A percentile compares a stretch with the other conserved stretches of the same genome.
Evolutionary conservation across 75 land plant species (phyloP).

Genomic region (Cryptomeria japonica): DNA sequence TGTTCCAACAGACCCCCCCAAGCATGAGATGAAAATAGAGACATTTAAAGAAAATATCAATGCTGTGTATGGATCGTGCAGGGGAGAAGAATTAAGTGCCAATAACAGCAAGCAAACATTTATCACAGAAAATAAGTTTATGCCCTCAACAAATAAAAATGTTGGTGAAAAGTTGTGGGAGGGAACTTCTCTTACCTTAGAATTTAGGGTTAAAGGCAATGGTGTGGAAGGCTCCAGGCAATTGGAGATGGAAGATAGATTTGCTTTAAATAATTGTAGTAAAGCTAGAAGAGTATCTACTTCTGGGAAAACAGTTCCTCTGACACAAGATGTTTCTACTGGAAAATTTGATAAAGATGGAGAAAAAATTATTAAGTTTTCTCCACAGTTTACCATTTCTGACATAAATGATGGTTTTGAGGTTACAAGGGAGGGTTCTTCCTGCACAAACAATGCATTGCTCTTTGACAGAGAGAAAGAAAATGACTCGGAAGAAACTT

Average conservation of each 20-base stretch:
- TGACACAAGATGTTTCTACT: neutral
- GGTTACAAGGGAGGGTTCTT: neutral
- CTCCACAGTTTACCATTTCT: neutral
- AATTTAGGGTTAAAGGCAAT: neutral
- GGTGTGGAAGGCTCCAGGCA: neutral
- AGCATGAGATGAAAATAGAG: neutral
- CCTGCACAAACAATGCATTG: neutral
- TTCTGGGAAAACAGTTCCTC: neutral
- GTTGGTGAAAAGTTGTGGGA: neutral
- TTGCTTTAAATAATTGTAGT: neutral
- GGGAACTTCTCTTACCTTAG: slow-evolving; percentile 3
- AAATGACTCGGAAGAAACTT: neutral
- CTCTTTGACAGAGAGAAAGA: neutral
- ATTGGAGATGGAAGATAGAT: neutral
- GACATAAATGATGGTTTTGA: neutral
- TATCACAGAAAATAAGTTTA: neutral
- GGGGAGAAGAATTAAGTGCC: neutral
- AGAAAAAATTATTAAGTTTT: neutral
- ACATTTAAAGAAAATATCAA: slow-evolving; percentile 15
- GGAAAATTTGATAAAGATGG: neutral
- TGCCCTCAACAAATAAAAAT: neutral
- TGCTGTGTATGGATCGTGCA: neutral
- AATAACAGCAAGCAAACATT: slow-evolving; percentile 1
- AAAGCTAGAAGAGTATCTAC: neutral
- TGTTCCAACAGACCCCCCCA: neutral